A percentile compares a stretch with the other conserved stretches of the same genome.
phyloP scores from a whole-genome alignment of 2,329 filamentous ascomycete genomes.

The Sclerotinia spermophila region DNA sequence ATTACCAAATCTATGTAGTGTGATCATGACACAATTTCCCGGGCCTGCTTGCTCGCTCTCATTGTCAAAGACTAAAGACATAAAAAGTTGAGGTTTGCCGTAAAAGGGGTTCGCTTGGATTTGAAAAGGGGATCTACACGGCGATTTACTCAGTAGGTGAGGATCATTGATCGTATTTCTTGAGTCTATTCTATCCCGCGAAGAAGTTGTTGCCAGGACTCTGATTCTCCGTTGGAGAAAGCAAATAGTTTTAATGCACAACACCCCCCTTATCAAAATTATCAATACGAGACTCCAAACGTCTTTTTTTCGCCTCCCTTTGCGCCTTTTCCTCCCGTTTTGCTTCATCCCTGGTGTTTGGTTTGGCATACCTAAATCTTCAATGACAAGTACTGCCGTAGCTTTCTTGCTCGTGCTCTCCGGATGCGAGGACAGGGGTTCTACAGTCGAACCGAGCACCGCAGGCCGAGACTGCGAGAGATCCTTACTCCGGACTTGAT shows the following conservation, averaged over 20 bases:
- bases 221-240: background rate
- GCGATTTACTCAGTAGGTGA: background rate
- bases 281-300: conserved; percentile 5
- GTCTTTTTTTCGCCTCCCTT: conserved; percentile 7
- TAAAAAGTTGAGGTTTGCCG: background rate
- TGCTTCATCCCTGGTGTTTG: background rate
- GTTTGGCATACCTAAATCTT: background rate
- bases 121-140: background rate
- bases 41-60: background rate
- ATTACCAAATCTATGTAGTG: background rate
- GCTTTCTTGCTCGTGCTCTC: background rate
- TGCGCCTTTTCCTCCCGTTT: conserved; percentile 3
- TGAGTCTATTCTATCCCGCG: background rate
- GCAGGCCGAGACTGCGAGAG: background rate
- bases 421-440: background rate
- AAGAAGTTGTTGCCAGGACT: background rate
- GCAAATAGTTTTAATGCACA: background rate
- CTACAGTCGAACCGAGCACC: background rate
- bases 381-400: background rate
- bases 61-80: background rate
- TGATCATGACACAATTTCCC: background rate
- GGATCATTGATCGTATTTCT: background rate
- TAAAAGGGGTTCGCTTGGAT: background rate
- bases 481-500: background rate
- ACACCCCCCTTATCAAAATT: background rate